Percentiles rank a stretch among this genome's conserved stretches.
These are phyloP conservation scores for Debaryomyces tyrocola DNA, from an alignment of 805 yeast genomes.

Conservation along the genomic window DNA sequence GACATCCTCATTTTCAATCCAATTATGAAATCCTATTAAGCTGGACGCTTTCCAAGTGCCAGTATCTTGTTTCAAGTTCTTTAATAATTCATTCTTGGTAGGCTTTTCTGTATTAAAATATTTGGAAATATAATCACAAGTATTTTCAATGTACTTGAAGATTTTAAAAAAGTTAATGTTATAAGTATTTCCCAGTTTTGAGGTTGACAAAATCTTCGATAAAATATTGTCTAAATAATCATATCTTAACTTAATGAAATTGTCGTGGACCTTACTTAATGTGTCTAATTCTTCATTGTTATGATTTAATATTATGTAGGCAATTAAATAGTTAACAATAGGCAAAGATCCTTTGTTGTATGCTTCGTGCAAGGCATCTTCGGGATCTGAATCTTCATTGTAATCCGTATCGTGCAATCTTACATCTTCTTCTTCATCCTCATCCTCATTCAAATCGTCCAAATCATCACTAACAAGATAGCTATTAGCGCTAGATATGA, in stretches of 20 bases:
- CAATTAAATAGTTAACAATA: conserved; percentile 29
- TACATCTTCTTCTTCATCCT: conserved; percentile 9
- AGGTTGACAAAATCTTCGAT: conserved; percentile 1
- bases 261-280: conserved; percentile 18
- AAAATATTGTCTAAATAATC: conserved; percentile 15
- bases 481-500: conserved; percentile 3
- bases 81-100: conserved; percentile 10
- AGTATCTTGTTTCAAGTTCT: conserved; percentile 12
- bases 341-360: conserved; percentile 17
- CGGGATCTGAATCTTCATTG: conserved; percentile 4
- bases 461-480: conserved; percentile 10
- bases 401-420: conserved; percentile 3
- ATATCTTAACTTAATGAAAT: conserved; percentile 23
- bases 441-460: conserved; percentile 15
- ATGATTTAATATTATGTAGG: conserved; percentile 29
- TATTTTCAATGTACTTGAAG: conserved; percentile 34
- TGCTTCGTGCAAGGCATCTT: not conserved
- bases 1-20: conserved; percentile 25
- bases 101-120: conserved; percentile 18
- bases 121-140: conserved; percentile 24
- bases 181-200: conserved; percentile 5
- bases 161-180: conserved; percentile 25
- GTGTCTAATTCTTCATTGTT: conserved; percentile 14
- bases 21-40: conserved; percentile 30
- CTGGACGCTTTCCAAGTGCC: conserved; percentile 26